Conservation (phyloP, 164 flowering plant genomes). For the Aristolochia fimbriata region DNA sequence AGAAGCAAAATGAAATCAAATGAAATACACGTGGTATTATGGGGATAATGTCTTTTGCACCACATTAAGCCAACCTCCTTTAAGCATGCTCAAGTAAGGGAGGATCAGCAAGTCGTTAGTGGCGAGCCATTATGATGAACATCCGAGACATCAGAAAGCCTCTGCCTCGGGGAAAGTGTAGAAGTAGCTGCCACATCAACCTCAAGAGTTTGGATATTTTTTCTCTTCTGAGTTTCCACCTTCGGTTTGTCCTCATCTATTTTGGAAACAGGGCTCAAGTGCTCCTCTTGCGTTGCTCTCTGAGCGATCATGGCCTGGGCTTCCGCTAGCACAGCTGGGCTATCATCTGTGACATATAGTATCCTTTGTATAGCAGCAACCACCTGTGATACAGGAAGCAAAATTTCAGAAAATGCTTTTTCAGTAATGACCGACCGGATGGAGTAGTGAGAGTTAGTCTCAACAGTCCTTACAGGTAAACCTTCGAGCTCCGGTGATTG, state of each 20-base stretch:
- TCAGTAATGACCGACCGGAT: background rate
- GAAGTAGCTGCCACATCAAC: conserved; percentile 48
- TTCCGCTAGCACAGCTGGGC: conserved; percentile 61
- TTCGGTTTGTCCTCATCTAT: conserved; percentile 34
- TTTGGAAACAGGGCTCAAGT: conserved; percentile 47
- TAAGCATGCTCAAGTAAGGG: background rate
- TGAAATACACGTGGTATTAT: too few species aligned
- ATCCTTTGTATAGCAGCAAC: conserved; percentile 70
- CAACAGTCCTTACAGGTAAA: conserved; percentile 33
- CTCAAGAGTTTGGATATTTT: conserved; percentile 37
- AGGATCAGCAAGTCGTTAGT: conserved; percentile 42
- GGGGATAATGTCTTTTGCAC: too few species aligned
- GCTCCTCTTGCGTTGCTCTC: conserved; percentile 19
- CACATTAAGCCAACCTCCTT: background rate
- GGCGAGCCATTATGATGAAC: conserved; percentile 65
- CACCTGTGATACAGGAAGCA: conserved; percentile 29
- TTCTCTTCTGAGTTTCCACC: conserved; percentile 56
- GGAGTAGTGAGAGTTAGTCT: background rate
- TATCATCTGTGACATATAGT: conserved; percentile 73
- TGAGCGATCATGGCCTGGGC: conserved; percentile 61
- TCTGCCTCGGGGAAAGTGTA: conserved; percentile 65
- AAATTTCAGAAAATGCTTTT: too few species aligned
- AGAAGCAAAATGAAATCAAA: too few species aligned
- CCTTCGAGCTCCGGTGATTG: conserved; percentile 70
- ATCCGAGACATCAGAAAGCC: conserved; percentile 67